Evolutionary conservation across 2,329 filamentous ascomycete genomes (phyloP), one percentile per base, ranked within the genome.

Genomic region (Lojkania enalia): DNA sequence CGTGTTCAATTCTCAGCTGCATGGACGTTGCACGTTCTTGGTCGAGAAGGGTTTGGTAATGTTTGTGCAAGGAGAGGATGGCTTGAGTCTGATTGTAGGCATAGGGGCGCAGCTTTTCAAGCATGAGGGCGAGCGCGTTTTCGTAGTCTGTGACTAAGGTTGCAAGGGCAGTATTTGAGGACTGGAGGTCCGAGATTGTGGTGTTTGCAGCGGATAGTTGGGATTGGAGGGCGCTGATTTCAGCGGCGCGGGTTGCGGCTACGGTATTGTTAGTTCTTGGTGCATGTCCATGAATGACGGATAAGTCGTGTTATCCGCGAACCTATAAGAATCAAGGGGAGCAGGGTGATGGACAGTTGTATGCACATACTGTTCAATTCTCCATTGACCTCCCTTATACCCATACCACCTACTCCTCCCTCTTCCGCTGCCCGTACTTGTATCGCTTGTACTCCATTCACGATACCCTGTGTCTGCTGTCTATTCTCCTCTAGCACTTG

Each of bases 21-120:
- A 77, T 67, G 31, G 69, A 72, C 33, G 73, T 72, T 9, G 61
- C 63, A 33, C 75, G 70, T 25, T 73, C 69, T 32, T 70, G 57
- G 18, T 75, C 67, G 9, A 78, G 61, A 5, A 77, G 64, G 1
- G 51, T 49, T 15, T 71, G 71, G 63, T 78, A 78, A 62, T 78
- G 74, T 40, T 73, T 71, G 54, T 77, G 74, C 5, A 77, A 60
- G 0, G 71, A 64, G 27, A 74, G 59, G 29, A 73, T 70, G 48
- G 73, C 67, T 27, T 70, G 67, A 13, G 71, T 70, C 46, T 74
- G 73, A 30, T 62, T 67, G 59, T 67, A 73, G 25, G 64, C 65
- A 51, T 67, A 60, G 30, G 66, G 54, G 20, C 64, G 59, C 13
- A 69, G 57, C 42, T 70, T 71, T 18, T 71, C 66, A 42, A 71